Conservation (phyloP, 306 rosid genomes). For the Urtica urens region DNA sequence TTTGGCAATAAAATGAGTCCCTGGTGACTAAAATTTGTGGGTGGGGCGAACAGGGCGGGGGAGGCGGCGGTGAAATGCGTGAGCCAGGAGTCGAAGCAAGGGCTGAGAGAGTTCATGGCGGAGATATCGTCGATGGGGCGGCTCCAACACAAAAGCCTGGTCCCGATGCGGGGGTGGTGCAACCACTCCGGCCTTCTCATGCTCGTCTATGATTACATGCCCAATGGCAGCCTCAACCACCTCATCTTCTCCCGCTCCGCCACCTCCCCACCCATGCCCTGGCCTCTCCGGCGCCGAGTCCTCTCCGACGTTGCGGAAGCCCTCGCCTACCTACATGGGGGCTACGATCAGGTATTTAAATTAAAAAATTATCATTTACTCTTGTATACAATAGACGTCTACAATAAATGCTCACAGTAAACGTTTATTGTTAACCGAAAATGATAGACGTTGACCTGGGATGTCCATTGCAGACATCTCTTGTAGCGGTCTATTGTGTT, state of each 20-base stretch:
- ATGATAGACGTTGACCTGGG: too few relatives aligned
- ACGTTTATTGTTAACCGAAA: too few relatives aligned
- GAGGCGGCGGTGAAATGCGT: conserved; percentile 82
- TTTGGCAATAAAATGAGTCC: too few relatives aligned
- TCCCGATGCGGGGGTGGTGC: conserved; percentile 94
- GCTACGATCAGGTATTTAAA: conserved; percentile 94
- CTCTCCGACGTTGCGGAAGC: conserved; percentile 85
- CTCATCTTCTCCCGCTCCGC: conserved; percentile 57
- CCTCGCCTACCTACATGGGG: conserved; percentile 67
- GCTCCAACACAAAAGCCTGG: conserved; percentile 76
- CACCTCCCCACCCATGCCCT: conserved; percentile 29
- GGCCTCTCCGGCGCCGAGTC: conserved; percentile 52
- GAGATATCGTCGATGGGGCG: conserved; percentile 92
- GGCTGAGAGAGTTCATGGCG: conserved; percentile 85
- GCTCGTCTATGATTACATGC: conserved; percentile 88
- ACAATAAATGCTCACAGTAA: too few relatives aligned
- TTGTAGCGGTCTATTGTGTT: too few relatives aligned
- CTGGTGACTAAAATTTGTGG: too few relatives aligned
- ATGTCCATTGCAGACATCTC: too few relatives aligned
- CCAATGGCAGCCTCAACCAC: conserved; percentile 68
- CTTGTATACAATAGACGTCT: too few relatives aligned
- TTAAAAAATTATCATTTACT: too few relatives aligned
- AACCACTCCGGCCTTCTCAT: conserved; percentile 52
- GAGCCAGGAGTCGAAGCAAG: conserved; percentile 86
- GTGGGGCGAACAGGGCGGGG: conserved; percentile 40